Evolutionary conservation across 768 basidiomycete species (phyloP).

Genomic region (Mycena leptocephala): DNA sequence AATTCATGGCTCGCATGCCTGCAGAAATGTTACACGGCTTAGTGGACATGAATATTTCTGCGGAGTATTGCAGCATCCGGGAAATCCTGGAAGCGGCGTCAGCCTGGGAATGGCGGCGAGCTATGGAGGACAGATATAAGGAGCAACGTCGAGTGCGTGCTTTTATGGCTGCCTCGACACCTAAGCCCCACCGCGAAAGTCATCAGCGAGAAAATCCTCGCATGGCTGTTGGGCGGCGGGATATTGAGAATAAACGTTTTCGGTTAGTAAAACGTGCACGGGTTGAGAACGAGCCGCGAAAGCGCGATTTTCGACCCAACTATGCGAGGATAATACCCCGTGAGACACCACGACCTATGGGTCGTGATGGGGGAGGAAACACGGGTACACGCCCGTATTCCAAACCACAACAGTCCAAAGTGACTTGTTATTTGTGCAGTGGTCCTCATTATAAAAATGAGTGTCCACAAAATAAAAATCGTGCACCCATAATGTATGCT

Average conservation of each 20-base stretch:
- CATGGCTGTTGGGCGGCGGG: too few species aligned
- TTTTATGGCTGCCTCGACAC: too few species aligned
- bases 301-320: not conserved
- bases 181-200: too few species aligned
- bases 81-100: not conserved
- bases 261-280: too few species aligned
- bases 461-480: not conserved
- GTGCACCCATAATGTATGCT: not conserved
- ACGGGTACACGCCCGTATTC: not conserved
- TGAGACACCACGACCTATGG: not conserved
- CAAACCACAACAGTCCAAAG: not conserved
- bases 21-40: not conserved
- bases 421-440: not conserved
- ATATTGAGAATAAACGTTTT: too few species aligned
- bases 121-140: not conserved
- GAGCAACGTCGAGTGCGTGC: not conserved
- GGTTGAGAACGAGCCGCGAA: not conserved
- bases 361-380: slow-evolving; percentile 13
- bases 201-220: too few species aligned
- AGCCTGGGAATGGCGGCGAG: not conserved
- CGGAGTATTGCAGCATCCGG: not conserved
- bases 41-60: not conserved
- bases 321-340: not conserved
- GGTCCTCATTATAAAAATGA: not conserved
- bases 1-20: not conserved